A percentile compares a stretch with the other conserved stretches of the same genome.
Conservation (phyloP, 352 stramenopile species). For the Paralagenidium karlingii region DNA sequence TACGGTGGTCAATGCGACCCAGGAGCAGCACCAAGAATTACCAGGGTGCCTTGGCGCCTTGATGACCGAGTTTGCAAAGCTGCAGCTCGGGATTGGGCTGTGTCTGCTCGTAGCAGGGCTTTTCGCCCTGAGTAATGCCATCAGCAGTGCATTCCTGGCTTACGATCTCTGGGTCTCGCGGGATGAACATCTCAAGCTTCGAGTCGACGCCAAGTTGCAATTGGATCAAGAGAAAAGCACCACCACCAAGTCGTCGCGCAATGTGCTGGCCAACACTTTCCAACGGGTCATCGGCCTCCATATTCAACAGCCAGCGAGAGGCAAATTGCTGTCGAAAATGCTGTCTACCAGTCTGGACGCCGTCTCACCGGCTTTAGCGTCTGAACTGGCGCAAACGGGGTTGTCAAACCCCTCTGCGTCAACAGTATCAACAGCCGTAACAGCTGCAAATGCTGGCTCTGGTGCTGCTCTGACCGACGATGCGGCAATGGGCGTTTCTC, state of each 20-base stretch:
- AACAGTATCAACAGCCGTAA: too few relatives aligned
- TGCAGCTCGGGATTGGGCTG: slow-evolving; percentile 22
- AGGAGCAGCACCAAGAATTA: slow-evolving; percentile 31
- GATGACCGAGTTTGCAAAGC: slow-evolving; percentile 30
- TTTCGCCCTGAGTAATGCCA: too few relatives aligned
- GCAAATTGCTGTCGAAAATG: slow-evolving; percentile 53
- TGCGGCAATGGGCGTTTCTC: too few relatives aligned
- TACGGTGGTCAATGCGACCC: slow-evolving; percentile 19
- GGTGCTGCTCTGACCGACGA: too few relatives aligned
- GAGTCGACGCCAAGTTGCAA: too few relatives aligned
- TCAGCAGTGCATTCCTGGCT: slow-evolving; percentile 40
- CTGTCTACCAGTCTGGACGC: slow-evolving; percentile 37
- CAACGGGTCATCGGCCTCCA: slow-evolving; percentile 60
- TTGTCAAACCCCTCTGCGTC: too few relatives aligned
- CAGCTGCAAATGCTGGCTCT: too few relatives aligned
- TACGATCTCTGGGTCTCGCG: slow-evolving; percentile 47
- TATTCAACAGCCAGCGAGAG: slow-evolving; percentile 44
- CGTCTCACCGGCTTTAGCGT: slow-evolving; percentile 29
- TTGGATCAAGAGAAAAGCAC: slow-evolving; percentile 6
- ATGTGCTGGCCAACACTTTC: too few relatives aligned
- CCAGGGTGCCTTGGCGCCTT: slow-evolving; percentile 35
- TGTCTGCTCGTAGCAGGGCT: slow-evolving; percentile 15
- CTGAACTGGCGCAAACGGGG: slow-evolving; percentile 31
- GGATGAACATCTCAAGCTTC: slow-evolving; percentile 56
- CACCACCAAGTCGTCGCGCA: slow-evolving; percentile 3